Evolutionary conservation across 108 stramenopile genomes (phyloP).

Genomic region (Craspedostauros australis): DNA sequence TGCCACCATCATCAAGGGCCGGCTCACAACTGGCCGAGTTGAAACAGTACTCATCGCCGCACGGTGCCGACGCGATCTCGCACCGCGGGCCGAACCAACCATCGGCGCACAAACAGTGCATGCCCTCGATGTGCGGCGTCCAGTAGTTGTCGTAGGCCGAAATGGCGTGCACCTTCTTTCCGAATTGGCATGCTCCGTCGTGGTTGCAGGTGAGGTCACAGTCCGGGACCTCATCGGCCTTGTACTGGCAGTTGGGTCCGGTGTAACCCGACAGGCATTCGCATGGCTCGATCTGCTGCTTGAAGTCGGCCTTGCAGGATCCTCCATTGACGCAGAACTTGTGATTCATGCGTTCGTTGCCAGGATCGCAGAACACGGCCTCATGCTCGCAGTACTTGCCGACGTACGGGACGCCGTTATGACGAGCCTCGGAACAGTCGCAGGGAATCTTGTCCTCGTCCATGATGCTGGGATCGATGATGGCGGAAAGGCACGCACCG

Average conservation of each 20-base stretch:
- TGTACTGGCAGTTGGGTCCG: constrained; percentile 49
- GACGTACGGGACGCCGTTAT: constrained; percentile 28
- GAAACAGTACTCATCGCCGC: constrained; percentile 39
- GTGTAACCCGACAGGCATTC: constrained; percentile 21
- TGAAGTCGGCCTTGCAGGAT: constrained; percentile 27
- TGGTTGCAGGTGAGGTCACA: constrained; percentile 33
- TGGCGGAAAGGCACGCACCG: constrained; percentile 27
- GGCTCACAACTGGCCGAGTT: no score
- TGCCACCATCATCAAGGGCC: no score
- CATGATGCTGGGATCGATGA: constrained; percentile 8
- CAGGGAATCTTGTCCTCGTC: constrained; percentile 26
- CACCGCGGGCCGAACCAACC: constrained; percentile 36
- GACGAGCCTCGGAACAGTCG: constrained; percentile 23
- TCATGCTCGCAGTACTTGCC: constrained; percentile 40
- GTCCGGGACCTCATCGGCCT: constrained; percentile 23
- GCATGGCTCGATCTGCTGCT: constrained; percentile 22
- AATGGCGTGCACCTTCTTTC: constrained; percentile 21
- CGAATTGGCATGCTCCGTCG: constrained; percentile 30
- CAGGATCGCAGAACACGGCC: background rate
- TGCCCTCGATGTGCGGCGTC: constrained; percentile 24
- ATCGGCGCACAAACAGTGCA: constrained; percentile 21
- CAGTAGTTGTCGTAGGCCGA: constrained; percentile 16
- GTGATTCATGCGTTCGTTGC: background rate
- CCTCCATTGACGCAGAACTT: constrained; percentile 39
- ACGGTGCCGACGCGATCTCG: constrained; percentile 19